Evolutionary conservation across 2,329 filamentous ascomycete species (phyloP), one percentile per base, ranked within the genome.

Genomic region (Diaporthe destruens): DNA sequence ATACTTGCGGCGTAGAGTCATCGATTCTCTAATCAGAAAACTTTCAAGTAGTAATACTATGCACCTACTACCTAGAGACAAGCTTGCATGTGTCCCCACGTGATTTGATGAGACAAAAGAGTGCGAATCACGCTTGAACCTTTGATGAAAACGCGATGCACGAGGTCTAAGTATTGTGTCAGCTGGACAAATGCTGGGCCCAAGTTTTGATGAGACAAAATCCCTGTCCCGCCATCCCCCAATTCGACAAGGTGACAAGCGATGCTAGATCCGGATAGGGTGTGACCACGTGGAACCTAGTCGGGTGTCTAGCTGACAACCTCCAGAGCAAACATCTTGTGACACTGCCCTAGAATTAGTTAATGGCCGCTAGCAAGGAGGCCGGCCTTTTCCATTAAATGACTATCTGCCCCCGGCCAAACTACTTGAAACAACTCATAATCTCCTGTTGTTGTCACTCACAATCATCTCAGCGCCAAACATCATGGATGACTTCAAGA

Each of bases 251-350:
- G 61, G 61, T 53, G 47, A 66, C 61, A 53, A 53, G 47, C 61
- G 61, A 66, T 53, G 61, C 61, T 66, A 14, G n/a, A 66, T 66
- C 39, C 7, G 61, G 61, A 66, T 44, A 53, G 23, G 61, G 47
- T 66, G 61, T 53, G 61, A 66, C 7, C 61, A 66, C 61, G 61
- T 66, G 61, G 44, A 29, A 29, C n/a, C 47, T 66, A 34, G 29
- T 18, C n/a, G 3, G 14, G 9, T 49, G 25, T 23, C 42, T 20
- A 29, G 20, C 23, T 51, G 61, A 65, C 61, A 65, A 25, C 61
- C 47, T 65, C 34, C 34, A 65, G n/a, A 18, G 53, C 39, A 16
- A 6, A 25, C 49, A 3, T 14, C 34, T 32, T 51, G 44, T 51
- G 61, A 66, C 47, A 66, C 29, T 3, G 6, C n/a, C n/a, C n/a